These are phyloP conservation scores for Primulina huaijiensis DNA, from an alignment of 257 asterid species.

Conservation along the genomic window DNA sequence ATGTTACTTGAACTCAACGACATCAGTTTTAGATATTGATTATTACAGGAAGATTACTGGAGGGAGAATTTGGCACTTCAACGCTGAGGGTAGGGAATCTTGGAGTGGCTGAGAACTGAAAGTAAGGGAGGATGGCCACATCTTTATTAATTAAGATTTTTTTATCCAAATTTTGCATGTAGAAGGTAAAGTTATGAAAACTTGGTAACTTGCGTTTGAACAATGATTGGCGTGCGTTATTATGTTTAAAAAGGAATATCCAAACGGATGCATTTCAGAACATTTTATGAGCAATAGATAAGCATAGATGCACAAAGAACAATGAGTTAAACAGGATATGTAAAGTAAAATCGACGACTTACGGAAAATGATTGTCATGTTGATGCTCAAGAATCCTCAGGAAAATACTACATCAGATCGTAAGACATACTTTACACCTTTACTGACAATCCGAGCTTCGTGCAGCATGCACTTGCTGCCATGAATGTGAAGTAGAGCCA, in stretches of 20 bases:
- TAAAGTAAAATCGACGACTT: background rate
- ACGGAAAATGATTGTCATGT: conserved; percentile 1
- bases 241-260: background rate
- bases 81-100: no score
- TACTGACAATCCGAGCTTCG: conserved; percentile 72
- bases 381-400: conserved; percentile 22
- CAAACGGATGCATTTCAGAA: background rate
- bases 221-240: background rate
- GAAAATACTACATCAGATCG: conserved; percentile 85
- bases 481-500: conserved; percentile 89
- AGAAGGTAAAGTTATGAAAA: no score
- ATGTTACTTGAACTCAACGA: no score
- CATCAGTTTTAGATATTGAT: no score
- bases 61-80: no score
- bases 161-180: no score
- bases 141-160: no score
- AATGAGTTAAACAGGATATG: background rate
- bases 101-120: no score
- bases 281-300: background rate
- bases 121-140: no score
- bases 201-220: no score
- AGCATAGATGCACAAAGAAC: background rate
- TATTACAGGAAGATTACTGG: no score
- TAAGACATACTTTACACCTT: conserved; percentile 78
- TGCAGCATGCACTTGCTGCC: conserved; percentile 94